Base-by-base conservation (phyloP, 1,284 basidiomycete species). In the Fomes fomentarius region DNA sequence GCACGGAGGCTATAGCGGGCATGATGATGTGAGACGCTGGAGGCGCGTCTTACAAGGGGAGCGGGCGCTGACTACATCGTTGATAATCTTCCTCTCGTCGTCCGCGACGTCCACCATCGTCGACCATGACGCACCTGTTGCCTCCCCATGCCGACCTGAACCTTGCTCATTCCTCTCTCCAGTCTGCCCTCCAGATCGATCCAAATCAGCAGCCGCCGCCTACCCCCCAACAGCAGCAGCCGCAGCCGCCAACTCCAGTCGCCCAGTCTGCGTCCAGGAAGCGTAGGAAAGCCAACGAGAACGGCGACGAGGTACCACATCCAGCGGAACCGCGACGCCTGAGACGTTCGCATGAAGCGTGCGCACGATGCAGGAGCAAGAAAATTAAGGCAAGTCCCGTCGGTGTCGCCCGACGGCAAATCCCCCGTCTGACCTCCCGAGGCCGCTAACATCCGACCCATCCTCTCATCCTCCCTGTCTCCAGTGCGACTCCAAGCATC, bases 361-460 rank as follows among this genome's bases (percentile, higher is more conserved):
- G 90, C 78, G 85, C 89, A 62, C 82, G 91, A 69, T 93, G 91
- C 80, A 87, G 91, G 80, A 88, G 85, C 76, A 92, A 93, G 82
- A 91, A 92, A 86, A 93, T 91, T 75, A 93, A 93, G 88, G 91
- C 86, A 88, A 85, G 87, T 88, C 80, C 84, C 83, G 85, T 80
- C 88, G 87, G 88, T 80, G 80, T 79, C 81, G 80, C 82, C 86
- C 87, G 85, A 84, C 87, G 84, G 85, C 84, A 89, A 87, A 80
- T 57, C 85, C 81, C 86, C 87, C 83, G 74, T 66, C 69, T 69
- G 63, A 54, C 59, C 59, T 54, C 54, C 55, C 55, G 52, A 60
- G 52, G 52, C 47, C 58, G 58, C 58, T 60, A 57, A 60, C 58
- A 45, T 43, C 58, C 58, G 63, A 52, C 42, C 68, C 68, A 69